Conservation (phyloP, 257 asterid genomes). For the Nicotiana attenuata region DNA sequence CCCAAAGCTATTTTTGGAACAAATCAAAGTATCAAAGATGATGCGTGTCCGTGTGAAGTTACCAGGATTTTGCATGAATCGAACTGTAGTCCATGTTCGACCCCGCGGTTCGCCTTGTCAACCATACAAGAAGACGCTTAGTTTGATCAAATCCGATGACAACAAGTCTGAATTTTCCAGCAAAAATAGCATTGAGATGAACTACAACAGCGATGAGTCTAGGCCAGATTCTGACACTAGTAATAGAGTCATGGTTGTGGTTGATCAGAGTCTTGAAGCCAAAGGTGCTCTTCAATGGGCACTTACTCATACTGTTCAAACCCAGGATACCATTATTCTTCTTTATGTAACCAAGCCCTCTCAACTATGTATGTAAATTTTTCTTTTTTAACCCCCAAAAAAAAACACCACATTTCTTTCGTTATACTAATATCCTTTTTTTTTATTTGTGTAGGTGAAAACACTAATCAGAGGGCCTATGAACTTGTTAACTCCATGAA, state of each 20-base stretch:
- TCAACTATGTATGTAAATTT: slow-evolving; percentile 52
- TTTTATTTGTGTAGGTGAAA: slow-evolving; percentile 35
- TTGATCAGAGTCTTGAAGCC: slow-evolving; percentile 57
- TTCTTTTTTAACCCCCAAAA: not conserved
- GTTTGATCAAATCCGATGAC: slow-evolving; percentile 27
- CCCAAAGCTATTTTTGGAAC: not conserved
- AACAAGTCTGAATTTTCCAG: slow-evolving; percentile 29
- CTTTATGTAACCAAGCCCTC: slow-evolving; percentile 43
- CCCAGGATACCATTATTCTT: slow-evolving; percentile 61
- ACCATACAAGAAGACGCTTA: slow-evolving; percentile 25
- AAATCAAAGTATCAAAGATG: not conserved
- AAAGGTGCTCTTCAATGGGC: slow-evolving; percentile 84
- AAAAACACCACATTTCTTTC: not conserved
- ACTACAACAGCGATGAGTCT: slow-evolving; percentile 28
- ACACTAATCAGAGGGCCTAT: slow-evolving; percentile 22
- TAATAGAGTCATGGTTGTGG: slow-evolving; percentile 84
- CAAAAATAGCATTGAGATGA: slow-evolving; percentile 30
- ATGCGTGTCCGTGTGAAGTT: slow-evolving; percentile 28
- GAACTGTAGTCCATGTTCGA: slow-evolving; percentile 38
- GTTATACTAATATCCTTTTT: not conserved
- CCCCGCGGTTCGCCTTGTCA: slow-evolving; percentile 50
- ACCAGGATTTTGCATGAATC: slow-evolving; percentile 47
- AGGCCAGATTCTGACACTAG: slow-evolving; percentile 38
- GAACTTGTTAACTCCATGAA: slow-evolving; percentile 43
- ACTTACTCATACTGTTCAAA: slow-evolving; percentile 73